Evolutionary conservation across 2,329 filamentous ascomycete species (phyloP).

Genomic region (Fusarium falciforme): DNA sequence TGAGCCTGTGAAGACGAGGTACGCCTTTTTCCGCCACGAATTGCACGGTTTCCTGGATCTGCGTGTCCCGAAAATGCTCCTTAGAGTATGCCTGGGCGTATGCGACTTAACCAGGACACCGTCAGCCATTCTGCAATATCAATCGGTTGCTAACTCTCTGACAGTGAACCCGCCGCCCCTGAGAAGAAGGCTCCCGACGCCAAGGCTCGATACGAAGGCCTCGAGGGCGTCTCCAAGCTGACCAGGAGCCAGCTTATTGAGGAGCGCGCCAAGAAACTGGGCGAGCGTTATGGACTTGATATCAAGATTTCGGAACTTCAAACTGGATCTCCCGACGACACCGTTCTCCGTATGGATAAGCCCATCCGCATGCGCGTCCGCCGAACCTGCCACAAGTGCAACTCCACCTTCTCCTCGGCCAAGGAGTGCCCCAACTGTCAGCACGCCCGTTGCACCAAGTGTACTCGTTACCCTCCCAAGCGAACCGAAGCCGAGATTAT

Average conservation of each 20-base stretch:
- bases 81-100: neutral
- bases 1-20: conserved; percentile 42
- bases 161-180: conserved; percentile 32
- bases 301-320: conserved; percentile 67
- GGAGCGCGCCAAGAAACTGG: conserved; percentile 67
- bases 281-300: conserved; percentile 66
- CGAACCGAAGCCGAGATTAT: conserved; percentile 67
- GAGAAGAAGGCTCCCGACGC: conserved; percentile 41
- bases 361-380: conserved; percentile 82
- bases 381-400: conserved; percentile 84
- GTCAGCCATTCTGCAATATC: neutral
- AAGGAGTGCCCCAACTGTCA: conserved; percentile 82
- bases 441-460: conserved; percentile 84
- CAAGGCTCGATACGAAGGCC: conserved; percentile 43
- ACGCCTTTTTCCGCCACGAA: conserved; percentile 22
- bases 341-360: conserved; percentile 76
- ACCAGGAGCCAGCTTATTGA: conserved; percentile 64
- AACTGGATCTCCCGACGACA: conserved; percentile 60
- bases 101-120: neutral
- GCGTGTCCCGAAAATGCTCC: neutral
- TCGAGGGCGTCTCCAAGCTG: conserved; percentile 53
- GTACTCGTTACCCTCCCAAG: conserved; percentile 78
- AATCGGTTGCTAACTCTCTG: conserved; percentile 10
- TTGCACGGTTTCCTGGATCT: neutral
- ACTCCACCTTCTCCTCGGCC: conserved; percentile 76